Evolutionary conservation across 2,329 filamentous ascomycete genomes (phyloP).

Genomic region (Aspergillus ochraceus): DNA sequence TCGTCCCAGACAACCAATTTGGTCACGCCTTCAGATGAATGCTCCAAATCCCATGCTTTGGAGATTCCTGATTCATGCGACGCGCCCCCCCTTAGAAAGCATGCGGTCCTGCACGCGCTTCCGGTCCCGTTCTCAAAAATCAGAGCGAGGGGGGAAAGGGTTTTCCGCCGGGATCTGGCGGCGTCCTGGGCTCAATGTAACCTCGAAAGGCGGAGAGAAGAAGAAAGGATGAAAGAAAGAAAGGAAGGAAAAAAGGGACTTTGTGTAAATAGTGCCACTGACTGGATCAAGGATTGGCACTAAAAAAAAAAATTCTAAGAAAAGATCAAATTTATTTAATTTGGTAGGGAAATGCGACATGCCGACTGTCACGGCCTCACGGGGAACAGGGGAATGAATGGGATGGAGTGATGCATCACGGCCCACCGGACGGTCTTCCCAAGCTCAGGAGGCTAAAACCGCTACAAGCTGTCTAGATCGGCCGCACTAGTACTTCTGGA

Average conservation of each 20-base stretch:
- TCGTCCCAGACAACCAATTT: background rate
- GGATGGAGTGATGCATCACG: slow-evolving; percentile 7
- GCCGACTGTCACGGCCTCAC: slow-evolving; percentile 16
- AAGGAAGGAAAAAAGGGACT: background rate
- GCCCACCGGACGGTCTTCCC: slow-evolving; percentile 3
- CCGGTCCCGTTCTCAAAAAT: background rate
- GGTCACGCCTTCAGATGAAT: background rate
- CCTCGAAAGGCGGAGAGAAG: no score
- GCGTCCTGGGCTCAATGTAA: no score
- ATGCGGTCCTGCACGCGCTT: background rate
- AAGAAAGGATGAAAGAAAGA: background rate
- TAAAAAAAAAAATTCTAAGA: background rate
- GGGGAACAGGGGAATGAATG: background rate
- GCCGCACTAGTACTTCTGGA: background rate
- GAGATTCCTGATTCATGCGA: background rate
- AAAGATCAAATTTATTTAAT: background rate
- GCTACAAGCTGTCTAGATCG: background rate
- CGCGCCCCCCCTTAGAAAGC: background rate
- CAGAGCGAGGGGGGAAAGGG: background rate
- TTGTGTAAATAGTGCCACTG: background rate
- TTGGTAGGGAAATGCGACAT: slow-evolving; percentile 4
- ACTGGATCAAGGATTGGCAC: background rate
- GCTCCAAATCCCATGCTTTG: background rate
- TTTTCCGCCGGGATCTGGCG: no score
- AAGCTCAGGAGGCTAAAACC: background rate